Base-by-base conservation (phyloP, 306 rosid species). In the Ormosia emarginata region DNA sequence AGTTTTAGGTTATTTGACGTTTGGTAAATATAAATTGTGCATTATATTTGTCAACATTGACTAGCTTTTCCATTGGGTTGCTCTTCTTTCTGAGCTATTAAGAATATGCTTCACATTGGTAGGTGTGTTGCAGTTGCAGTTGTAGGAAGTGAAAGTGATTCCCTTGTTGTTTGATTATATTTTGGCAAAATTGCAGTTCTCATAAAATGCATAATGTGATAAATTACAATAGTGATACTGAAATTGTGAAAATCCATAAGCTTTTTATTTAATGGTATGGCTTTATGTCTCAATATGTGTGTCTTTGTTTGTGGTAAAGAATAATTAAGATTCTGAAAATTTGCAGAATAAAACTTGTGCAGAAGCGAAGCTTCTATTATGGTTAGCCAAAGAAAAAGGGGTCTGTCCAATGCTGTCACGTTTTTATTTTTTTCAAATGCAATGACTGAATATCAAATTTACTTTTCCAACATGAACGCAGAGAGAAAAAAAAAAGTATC, bases 101-200 rank as follows among this genome's bases (percentile, higher is more conserved):
- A 67, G 52, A 70, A 58, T 58, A 67, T 69, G 67, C 70, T 18
- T 39, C 49, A 58, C 44, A 43, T 77, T 67, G 41, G 46, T 73
- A 24, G 50, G 56, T 44, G 33, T 62, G 79, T 56, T 66, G 74
- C 41, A 39, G 79, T 59, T 24, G 56, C 30, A 44, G 75, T 75
- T 69, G 58, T 66, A 73, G 63, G 83, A 58, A 64, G 74, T 79
- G 63, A 47, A 37, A 66, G 17, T 77, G 55, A 47, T 71, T 81
- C 47, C 46, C 53, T 15, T 69, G 8, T 39, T 82, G 66, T 85
- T 14, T 77, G 40, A 3, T n/a, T 71, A 18, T 32, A 41, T 17
- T 74, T 68, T 12, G 43, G 70, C 55, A 37, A 43, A 62, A 53
- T 24, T 77, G 4, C 40, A 17, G 33, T 75, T 66, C 71, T 70